Conservation (phyloP, 768 basidiomycete species). For the Trametes villosa region DNA sequence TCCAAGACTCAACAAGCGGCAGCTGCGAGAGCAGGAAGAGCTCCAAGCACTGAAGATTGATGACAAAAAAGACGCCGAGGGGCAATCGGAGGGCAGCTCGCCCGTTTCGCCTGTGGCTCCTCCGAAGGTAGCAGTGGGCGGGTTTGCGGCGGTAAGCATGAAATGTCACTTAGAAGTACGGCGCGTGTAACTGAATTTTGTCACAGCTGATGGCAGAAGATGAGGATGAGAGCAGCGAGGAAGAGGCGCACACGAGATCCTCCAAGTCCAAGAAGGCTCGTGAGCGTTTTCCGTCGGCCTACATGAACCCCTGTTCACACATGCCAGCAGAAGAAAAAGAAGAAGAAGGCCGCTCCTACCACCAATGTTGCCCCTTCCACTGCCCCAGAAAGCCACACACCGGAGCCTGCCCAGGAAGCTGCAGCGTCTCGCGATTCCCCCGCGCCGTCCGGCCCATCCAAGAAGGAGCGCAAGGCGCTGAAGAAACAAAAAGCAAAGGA, state of each 20-base stretch:
- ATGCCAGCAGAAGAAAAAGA: conserved; percentile 35
- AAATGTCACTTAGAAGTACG: no score
- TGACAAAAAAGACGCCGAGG: conserved; percentile 31
- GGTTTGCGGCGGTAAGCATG: conserved; percentile 29
- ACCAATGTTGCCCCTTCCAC: conserved; percentile 8
- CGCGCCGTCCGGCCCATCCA: conserved; percentile 26
- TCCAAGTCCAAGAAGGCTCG: conserved; percentile 37
- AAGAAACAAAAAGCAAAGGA: conserved; percentile 71
- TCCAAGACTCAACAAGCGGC: conserved; percentile 79
- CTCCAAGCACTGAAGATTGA: conserved; percentile 56
- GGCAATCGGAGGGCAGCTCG: conserved; percentile 39
- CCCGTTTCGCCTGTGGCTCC: conserved; percentile 25
- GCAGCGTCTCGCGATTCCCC: neutral
- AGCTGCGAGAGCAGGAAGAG: conserved; percentile 85
- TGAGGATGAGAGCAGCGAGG: conserved; percentile 14
- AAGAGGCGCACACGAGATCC: conserved; percentile 15
- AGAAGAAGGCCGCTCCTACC: conserved; percentile 27
- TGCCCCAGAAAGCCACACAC: conserved; percentile 1
- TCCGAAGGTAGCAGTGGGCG: conserved; percentile 25
- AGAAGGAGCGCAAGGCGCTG: conserved; percentile 55
- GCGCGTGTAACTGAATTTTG: neutral
- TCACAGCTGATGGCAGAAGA: conserved; percentile 20
- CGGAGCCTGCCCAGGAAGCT: neutral
- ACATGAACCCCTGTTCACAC: neutral
- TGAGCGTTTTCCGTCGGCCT: conserved; percentile 13